These are phyloP conservation scores for Arachnomyces sp. DNA, from an alignment of 2,329 filamentous ascomycete genomes.

Conservation along the genomic window DNA sequence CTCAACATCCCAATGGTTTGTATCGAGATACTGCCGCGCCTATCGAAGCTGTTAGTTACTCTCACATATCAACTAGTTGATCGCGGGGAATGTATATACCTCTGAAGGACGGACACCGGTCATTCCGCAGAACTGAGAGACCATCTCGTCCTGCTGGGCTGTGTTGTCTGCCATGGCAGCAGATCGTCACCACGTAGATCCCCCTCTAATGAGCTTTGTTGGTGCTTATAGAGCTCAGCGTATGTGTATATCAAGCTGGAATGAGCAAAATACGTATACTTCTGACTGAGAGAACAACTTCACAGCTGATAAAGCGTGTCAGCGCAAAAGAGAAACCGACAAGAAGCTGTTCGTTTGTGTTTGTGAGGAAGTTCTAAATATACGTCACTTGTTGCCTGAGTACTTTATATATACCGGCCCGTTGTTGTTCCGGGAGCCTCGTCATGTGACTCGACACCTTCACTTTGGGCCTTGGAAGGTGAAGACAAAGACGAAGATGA, in stretches of 20 bases:
- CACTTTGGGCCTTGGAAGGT: neutral
- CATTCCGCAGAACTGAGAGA: slow-evolving; percentile 49
- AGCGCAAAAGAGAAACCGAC: too few species aligned
- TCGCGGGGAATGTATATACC: slow-evolving; percentile 28
- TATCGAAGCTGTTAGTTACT: slow-evolving; percentile 27
- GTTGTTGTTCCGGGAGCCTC: too few species aligned
- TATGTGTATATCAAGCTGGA: too few species aligned
- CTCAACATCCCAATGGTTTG: slow-evolving; percentile 60
- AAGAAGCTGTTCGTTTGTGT: too few species aligned
- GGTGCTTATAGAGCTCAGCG: slow-evolving; percentile 5
- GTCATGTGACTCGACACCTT: neutral
- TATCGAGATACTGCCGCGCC: slow-evolving; percentile 61
- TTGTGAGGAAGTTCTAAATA: too few species aligned
- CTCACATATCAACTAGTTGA: slow-evolving; percentile 1
- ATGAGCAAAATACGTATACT: too few species aligned
- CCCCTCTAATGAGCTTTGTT: slow-evolving; percentile 5
- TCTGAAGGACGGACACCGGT: slow-evolving; percentile 46
- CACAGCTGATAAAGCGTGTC: too few species aligned
- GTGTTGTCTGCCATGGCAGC: slow-evolving; percentile 27
- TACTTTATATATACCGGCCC: too few species aligned
- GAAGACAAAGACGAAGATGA: neutral
- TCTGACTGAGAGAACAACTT: too few species aligned
- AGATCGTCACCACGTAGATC: slow-evolving; percentile 6
- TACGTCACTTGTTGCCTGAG: slow-evolving; percentile 30
- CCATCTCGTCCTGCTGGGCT: slow-evolving; percentile 34